A percentile compares a stretch with the other conserved stretches of the same genome.
These are phyloP conservation scores for Brassica napus DNA, from an alignment of 345 rosid species.

Conservation along the genomic window Da-Ae NC_063435.1:401001-401500, in stretches of 20 bases:
- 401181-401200: constrained; percentile 79
- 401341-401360: background rate
- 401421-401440: background rate
- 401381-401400: background rate
- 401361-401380: background rate
- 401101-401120: constrained; percentile 88
- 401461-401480: background rate
- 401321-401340: background rate
- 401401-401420: background rate
- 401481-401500: constrained; percentile 18
- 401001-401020: constrained; percentile 87
- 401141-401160: constrained; percentile 80
- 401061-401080: constrained; percentile 85
- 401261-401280: constrained; percentile 7
- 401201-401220: constrained; percentile 37
- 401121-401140: constrained; percentile 66
- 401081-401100: constrained; percentile 96
- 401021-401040: constrained; percentile 97
- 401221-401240: background rate
- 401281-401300: background rate
- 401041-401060: constrained; percentile 99
- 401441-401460: background rate
- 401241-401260: background rate
- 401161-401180: constrained; percentile 97
- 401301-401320: background rate